phyloP scores from a whole-genome alignment of 495 filamentous ascomycete species.

The Aspergillus indologenus region DNA sequence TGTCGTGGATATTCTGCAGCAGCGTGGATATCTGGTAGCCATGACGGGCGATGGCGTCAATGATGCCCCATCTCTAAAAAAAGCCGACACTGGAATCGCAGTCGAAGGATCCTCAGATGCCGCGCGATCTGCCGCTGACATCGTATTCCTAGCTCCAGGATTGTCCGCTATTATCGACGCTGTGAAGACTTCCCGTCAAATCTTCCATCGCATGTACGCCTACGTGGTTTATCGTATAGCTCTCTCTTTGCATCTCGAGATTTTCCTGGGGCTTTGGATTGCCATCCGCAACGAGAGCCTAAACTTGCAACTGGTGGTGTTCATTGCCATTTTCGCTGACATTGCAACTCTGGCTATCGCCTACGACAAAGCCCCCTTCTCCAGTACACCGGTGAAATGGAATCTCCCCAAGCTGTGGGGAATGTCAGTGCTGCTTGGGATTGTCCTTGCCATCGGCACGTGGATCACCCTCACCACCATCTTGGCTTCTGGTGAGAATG shows the following conservation, averaged over 20 bases:
- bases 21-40: slow-evolving; percentile 91
- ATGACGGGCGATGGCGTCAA: slow-evolving; percentile 99
- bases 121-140: slow-evolving; percentile 88
- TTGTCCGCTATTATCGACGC: slow-evolving; percentile 91
- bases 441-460: slow-evolving; percentile 75
- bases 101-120: slow-evolving; percentile 93
- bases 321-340: slow-evolving; percentile 93
- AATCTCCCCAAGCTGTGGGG: slow-evolving; percentile 91
- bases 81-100: slow-evolving; percentile 84
- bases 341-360: slow-evolving; percentile 90
- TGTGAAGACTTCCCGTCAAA: slow-evolving; percentile 89
- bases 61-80: slow-evolving; percentile 93
- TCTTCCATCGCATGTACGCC: slow-evolving; percentile 96
- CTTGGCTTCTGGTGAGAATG: slow-evolving; percentile 59
- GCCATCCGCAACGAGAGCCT: slow-evolving; percentile 77
- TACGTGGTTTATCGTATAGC: slow-evolving; percentile 97
- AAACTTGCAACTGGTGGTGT: slow-evolving; percentile 82
- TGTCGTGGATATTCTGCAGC: slow-evolving; percentile 92
- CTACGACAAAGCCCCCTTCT: slow-evolving; percentile 90
- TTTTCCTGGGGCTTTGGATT: slow-evolving; percentile 90
- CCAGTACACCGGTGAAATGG: slow-evolving; percentile 86
- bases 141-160: slow-evolving; percentile 88
- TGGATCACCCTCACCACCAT: slow-evolving; percentile 84
- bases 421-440: slow-evolving; percentile 77
- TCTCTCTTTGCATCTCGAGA: slow-evolving; percentile 82